phyloP scores from a whole-genome alignment of 1,284 basidiomycete species.

The Mycosarcoma maydis region DNA sequence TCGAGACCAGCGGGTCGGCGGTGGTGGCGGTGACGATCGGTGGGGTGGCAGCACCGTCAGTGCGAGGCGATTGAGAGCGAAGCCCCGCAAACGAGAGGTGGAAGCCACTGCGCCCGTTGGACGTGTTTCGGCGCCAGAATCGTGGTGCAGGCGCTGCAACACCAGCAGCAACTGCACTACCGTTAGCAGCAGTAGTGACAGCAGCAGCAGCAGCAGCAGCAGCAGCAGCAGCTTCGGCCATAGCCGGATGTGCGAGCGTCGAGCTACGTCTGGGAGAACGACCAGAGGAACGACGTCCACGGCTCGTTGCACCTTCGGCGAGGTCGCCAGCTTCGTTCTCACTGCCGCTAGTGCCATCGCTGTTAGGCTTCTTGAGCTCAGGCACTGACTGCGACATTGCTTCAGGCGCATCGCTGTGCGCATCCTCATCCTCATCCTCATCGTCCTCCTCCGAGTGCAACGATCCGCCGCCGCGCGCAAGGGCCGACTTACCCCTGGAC shows the following conservation, averaged over 20 bases:
- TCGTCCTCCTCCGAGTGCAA: slow-evolving; percentile 27
- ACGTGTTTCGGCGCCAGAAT: slow-evolving; percentile 45
- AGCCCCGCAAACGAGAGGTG: slow-evolving; percentile 43
- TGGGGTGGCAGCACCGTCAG: slow-evolving; percentile 5
- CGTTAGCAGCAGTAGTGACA: not conserved
- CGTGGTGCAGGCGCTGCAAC: slow-evolving; percentile 11
- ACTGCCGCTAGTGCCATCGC: slow-evolving; percentile 2
- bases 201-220: slow-evolving; percentile 1
- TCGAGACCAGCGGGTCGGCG: not conserved
- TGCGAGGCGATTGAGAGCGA: slow-evolving; percentile 24
- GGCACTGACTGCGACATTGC: slow-evolving; percentile 60
- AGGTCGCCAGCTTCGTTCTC: slow-evolving; percentile 5
- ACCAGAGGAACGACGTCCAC: slow-evolving; percentile 17
- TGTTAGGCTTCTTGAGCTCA: slow-evolving; percentile 42
- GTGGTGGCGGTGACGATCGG: slow-evolving; percentile 1
- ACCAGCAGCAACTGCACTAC: not conserved
- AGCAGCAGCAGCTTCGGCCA: slow-evolving; percentile 17
- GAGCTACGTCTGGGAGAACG: slow-evolving; percentile 32
- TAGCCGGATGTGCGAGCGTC: slow-evolving; percentile 20
- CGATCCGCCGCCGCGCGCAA: slow-evolving; percentile 24
- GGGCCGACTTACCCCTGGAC: slow-evolving; percentile 15
- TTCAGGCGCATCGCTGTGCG: slow-evolving; percentile 21
- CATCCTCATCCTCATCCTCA: slow-evolving; percentile 18
- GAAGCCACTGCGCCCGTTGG: slow-evolving; percentile 30
- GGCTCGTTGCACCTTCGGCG: not conserved